Evolutionary conservation across 352 stramenopile genomes (phyloP).

Genomic region (Phytophthora palmivora): DNA sequence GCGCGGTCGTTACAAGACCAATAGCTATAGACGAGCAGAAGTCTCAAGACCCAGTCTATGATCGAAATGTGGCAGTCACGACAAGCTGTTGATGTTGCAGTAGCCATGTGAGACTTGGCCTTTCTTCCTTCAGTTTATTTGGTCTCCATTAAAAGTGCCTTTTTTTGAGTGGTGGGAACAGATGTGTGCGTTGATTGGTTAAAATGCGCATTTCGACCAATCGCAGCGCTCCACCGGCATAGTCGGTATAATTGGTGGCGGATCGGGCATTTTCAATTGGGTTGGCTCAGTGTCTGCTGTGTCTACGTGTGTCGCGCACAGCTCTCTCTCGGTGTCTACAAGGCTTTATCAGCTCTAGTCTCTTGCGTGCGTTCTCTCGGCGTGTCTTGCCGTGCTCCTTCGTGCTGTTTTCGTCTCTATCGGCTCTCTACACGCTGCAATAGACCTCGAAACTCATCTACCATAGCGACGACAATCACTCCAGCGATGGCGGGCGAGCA

Average conservation of each 20-base stretch:
- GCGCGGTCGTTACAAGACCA: conserved; percentile 81
- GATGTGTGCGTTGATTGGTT: conserved; percentile 5
- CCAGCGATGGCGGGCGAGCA: conserved; percentile 36
- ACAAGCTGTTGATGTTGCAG: conserved; percentile 10
- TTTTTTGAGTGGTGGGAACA: conserved; percentile 2
- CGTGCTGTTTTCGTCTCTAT: conserved; percentile 6
- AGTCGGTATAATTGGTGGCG: conserved; percentile 37
- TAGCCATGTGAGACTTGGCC: not conserved
- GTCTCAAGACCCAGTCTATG: not conserved
- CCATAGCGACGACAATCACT: conserved; percentile 19
- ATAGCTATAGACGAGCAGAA: conserved; percentile 25
- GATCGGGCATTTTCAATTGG: conserved; percentile 35
- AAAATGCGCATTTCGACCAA: conserved; percentile 28
- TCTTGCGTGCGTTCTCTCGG: not conserved
- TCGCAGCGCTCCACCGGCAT: conserved; percentile 8
- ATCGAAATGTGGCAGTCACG: not conserved
- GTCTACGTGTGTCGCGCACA: conserved; percentile 4
- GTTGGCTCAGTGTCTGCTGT: not conserved
- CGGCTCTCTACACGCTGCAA: conserved; percentile 7
- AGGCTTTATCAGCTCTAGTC: not conserved
- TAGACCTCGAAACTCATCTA: not conserved
- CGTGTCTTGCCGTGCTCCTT: not conserved
- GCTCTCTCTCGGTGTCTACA: conserved; percentile 10
- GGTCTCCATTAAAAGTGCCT: not conserved
- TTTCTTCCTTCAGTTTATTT: too few species aligned